Evolutionary conservation across 164 flowering plant genomes (phyloP).

Genomic region (Chimonanthus praecox): DNA sequence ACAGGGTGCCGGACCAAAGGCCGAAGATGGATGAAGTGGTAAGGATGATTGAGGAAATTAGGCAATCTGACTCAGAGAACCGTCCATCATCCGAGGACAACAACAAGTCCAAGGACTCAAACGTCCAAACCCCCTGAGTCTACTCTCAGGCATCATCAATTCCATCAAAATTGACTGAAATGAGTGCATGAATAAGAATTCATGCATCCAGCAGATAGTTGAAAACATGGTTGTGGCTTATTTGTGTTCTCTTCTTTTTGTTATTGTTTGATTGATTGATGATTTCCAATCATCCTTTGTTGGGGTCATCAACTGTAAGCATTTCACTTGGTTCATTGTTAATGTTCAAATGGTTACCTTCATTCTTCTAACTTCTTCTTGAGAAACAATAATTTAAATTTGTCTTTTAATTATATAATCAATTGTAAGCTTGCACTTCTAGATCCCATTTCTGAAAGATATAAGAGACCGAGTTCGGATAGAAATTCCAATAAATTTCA

Average conservation of each 20-base stretch:
- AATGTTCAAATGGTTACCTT: background rate
- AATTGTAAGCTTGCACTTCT: too few relatives aligned
- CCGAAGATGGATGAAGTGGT: constrained; percentile 29
- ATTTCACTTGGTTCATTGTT: background rate
- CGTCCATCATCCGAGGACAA: constrained; percentile 25
- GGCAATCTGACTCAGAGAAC: constrained; percentile 23
- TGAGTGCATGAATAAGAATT: background rate
- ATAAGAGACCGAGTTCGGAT: too few relatives aligned
- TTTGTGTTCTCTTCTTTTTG: background rate
- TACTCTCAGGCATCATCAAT: too few relatives aligned
- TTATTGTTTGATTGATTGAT: background rate
- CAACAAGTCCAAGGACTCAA: constrained; percentile 18
- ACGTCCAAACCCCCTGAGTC: background rate
- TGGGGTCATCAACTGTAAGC: background rate
- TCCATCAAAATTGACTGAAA: background rate
- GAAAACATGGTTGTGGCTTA: background rate
- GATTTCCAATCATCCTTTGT: background rate
- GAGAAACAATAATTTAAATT: too few relatives aligned
- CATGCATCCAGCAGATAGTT: background rate
- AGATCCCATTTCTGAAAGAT: too few relatives aligned
- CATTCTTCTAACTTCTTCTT: background rate
- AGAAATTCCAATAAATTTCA: too few relatives aligned
- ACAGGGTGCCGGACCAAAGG: constrained; percentile 21
- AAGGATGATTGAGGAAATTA: constrained; percentile 27
- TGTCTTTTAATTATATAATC: too few relatives aligned